Conservation (phyloP, 768 basidiomycete species). For the Gymnopilus junonius region DNA sequence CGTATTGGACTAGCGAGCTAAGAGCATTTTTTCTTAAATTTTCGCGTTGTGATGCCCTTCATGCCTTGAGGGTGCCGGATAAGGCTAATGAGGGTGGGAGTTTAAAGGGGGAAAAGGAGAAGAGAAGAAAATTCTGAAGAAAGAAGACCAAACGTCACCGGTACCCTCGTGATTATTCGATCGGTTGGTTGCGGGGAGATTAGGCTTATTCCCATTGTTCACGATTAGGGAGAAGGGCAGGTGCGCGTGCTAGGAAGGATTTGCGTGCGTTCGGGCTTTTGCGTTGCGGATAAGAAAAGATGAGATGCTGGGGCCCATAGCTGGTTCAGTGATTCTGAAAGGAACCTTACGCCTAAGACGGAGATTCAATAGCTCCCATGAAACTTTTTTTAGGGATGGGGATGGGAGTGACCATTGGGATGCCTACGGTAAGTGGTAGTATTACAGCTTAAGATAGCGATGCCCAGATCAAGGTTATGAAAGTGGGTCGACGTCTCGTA, state of each 20-base stretch:
- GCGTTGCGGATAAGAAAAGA: not conserved
- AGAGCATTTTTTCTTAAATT: not conserved
- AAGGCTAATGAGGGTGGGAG: constrained; percentile 13
- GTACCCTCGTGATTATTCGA: not conserved
- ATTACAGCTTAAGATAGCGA: not conserved
- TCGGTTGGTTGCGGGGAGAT: not conserved
- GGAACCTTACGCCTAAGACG: no score
- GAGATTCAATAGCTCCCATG: no score
- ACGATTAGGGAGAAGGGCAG: not conserved
- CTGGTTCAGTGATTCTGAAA: no score
- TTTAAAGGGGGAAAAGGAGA: not conserved
- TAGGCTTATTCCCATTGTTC: no score
- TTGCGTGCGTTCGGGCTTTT: not conserved
- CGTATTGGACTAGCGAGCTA: not conserved
- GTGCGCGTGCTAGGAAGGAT: not conserved
- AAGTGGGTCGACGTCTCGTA: not conserved
- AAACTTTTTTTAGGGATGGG: not conserved
- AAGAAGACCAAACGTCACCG: no score
- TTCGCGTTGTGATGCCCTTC: no score
- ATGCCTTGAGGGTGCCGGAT: constrained; percentile 2
- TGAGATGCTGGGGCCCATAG: not conserved
- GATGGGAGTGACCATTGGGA: not conserved
- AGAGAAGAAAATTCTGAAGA: no score
- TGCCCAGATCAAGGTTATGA: not conserved
- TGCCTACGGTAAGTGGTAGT: constrained; percentile 1